phyloP scores from a whole-genome alignment of 257 asterid species.

The Nicotiana tomentosiformis region DNA sequence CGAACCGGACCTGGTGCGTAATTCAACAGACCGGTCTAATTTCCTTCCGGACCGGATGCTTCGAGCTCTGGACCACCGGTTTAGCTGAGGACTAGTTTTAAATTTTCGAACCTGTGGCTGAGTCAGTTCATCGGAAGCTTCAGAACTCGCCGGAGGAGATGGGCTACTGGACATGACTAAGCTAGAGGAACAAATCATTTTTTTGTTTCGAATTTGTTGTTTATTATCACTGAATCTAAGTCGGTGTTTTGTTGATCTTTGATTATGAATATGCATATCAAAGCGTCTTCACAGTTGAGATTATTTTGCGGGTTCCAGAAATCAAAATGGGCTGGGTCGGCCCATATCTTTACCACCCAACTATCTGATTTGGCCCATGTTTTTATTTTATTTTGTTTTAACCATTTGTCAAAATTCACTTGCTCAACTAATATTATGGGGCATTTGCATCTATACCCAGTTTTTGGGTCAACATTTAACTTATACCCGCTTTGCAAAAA shows the following conservation, averaged over 20 bases:
- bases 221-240: not conserved
- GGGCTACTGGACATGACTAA: constrained; percentile 25
- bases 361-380: not conserved
- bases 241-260: not conserved
- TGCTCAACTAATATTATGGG: too few relatives aligned
- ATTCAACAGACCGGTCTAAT: constrained; percentile 41
- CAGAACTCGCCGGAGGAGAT: constrained; percentile 22
- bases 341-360: not conserved
- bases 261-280: too few relatives aligned
- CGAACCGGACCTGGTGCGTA: constrained; percentile 12
- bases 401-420: too few relatives aligned
- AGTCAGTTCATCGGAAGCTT: constrained; percentile 24
- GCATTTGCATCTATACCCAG: too few relatives aligned
- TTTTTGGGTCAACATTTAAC: too few relatives aligned
- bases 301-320: not conserved
- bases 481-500: too few relatives aligned
- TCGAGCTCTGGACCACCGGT: constrained; percentile 93
- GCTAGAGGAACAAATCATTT: constrained; percentile 41
- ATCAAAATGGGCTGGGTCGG: not conserved
- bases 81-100: constrained; percentile 69
- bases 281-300: not conserved
- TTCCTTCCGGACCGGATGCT: constrained; percentile 73
- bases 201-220: not conserved
- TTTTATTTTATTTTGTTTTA: too few relatives aligned
- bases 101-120: constrained; percentile 32